Percentiles rank a stretch among this genome's conserved stretches.
Evolutionary conservation across 306 rosid species (phyloP).

Genomic region (Astragalus membranaceus): DNA sequence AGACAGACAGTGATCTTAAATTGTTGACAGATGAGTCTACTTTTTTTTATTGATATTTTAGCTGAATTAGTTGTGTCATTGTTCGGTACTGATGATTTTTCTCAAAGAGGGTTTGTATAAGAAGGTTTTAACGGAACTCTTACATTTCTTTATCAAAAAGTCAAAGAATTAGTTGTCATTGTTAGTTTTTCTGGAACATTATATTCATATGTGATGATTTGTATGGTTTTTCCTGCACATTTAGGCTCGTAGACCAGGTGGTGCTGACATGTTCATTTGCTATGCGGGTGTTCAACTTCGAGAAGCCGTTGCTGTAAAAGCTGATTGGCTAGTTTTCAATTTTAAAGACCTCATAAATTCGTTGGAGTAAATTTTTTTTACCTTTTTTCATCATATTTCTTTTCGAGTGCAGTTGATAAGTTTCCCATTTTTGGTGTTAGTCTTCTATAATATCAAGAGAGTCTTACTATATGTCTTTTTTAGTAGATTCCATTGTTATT

Average conservation of each 20-base stretch:
- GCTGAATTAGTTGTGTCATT: neutral
- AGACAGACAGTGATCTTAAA: neutral
- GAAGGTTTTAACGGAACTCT: too few species aligned
- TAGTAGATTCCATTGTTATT: neutral
- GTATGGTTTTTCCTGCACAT: neutral
- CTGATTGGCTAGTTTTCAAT: slow-evolving; percentile 78
- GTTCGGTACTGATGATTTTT: too few species aligned
- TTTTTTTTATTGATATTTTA: neutral
- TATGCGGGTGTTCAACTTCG: slow-evolving; percentile 87
- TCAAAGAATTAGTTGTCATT: too few species aligned
- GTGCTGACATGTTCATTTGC: slow-evolving; percentile 85
- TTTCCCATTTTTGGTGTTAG: neutral
- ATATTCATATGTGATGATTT: neutral
- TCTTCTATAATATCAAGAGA: neutral
- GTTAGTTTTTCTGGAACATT: neutral
- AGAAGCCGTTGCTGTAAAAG: slow-evolving; percentile 72
- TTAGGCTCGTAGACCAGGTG: slow-evolving; percentile 83
- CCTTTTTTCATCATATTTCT: neutral
- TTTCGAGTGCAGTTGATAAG: neutral
- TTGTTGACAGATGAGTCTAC: neutral
- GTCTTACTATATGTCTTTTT: neutral
- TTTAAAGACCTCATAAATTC: slow-evolving; percentile 53
- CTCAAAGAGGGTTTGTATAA: too few species aligned
- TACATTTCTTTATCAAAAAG: too few species aligned
- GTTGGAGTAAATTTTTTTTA: slow-evolving; percentile 15